phyloP scores from a whole-genome alignment of 768 basidiomycete species.

The Mycena capillaripes region DNA sequence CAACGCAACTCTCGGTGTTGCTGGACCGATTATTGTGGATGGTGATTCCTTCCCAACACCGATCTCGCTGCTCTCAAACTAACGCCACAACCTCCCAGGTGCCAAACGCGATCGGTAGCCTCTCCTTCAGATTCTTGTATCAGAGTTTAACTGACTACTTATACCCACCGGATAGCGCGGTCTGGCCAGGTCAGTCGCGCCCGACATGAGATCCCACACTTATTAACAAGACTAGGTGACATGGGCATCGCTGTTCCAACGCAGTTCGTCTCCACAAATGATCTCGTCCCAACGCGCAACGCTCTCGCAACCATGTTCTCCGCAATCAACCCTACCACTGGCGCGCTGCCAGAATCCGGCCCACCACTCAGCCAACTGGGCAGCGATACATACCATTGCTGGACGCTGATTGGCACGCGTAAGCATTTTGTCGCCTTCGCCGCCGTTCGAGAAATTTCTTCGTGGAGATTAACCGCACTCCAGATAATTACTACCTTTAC shows the following conservation, averaged over 20 bases:
- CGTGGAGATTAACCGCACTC: no score
- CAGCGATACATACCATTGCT: constrained; percentile 70
- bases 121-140: background rate
- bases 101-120: constrained; percentile 70
- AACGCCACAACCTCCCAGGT: constrained; percentile 35
- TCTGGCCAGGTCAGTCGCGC: constrained; percentile 62
- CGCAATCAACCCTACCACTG: constrained; percentile 63
- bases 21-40: constrained; percentile 73
- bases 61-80: background rate
- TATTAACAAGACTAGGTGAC: constrained; percentile 53
- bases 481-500: constrained; percentile 70
- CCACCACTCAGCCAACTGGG: constrained; percentile 61
- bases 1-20: constrained; percentile 67
- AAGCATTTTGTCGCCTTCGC: constrained; percentile 29
- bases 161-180: constrained; percentile 60
- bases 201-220: background rate
- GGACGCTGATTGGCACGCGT: constrained; percentile 73
- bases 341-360: constrained; percentile 69
- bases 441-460: background rate
- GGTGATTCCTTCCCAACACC: constrained; percentile 35
- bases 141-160: background rate
- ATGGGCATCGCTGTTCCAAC: constrained; percentile 76
- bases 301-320: constrained; percentile 73
- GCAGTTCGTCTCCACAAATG: constrained; percentile 73
- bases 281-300: constrained; percentile 67